Evolutionary conservation across 768 basidiomycete genomes (phyloP).

Genomic region (Fomitopsis serialis): DNA sequence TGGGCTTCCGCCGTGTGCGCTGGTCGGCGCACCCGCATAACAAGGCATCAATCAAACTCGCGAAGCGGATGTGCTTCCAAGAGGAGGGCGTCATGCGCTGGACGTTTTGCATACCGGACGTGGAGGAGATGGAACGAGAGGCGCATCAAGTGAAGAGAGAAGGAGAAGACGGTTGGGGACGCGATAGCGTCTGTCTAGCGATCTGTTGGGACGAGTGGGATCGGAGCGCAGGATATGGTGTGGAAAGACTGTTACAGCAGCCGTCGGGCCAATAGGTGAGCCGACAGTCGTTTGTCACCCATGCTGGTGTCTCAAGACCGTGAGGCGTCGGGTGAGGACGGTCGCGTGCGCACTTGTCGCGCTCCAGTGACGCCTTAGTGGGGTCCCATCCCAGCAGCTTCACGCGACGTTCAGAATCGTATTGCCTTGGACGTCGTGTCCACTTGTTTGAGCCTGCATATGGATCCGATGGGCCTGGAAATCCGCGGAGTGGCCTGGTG

Average conservation of each 20-base stretch:
- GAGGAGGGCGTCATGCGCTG: conserved; percentile 37
- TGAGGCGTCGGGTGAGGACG: too few species aligned
- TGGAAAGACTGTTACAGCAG: conserved; percentile 10
- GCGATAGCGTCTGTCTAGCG: conserved; percentile 41
- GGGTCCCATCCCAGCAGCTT: conserved; percentile 15
- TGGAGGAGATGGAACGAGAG: conserved; percentile 19
- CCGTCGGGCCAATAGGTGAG: too few species aligned
- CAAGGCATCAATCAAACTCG: conserved; percentile 30
- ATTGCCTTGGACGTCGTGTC: conserved; percentile 34
- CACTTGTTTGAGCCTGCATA: conserved; percentile 56
- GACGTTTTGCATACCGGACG: conserved; percentile 28
- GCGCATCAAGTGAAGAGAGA: conserved; percentile 18
- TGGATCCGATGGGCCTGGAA: conserved; percentile 33
- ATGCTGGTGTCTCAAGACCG: too few species aligned
- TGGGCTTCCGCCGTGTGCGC: conserved; percentile 41
- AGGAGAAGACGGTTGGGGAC: conserved; percentile 1
- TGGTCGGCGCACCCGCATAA: conserved; percentile 39
- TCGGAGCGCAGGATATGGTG: conserved; percentile 25
- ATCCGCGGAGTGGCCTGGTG: conserved; percentile 27
- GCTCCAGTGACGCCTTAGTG: conserved; percentile 4
- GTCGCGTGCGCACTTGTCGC: neutral
- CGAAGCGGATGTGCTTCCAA: conserved; percentile 41
- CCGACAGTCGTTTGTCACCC: too few species aligned
- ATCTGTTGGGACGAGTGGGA: conserved; percentile 65
- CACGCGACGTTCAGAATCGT: conserved; percentile 28